Conservation (phyloP, 108 stramenopile genomes). For the Cyclostephanos tholiformis region DNA sequence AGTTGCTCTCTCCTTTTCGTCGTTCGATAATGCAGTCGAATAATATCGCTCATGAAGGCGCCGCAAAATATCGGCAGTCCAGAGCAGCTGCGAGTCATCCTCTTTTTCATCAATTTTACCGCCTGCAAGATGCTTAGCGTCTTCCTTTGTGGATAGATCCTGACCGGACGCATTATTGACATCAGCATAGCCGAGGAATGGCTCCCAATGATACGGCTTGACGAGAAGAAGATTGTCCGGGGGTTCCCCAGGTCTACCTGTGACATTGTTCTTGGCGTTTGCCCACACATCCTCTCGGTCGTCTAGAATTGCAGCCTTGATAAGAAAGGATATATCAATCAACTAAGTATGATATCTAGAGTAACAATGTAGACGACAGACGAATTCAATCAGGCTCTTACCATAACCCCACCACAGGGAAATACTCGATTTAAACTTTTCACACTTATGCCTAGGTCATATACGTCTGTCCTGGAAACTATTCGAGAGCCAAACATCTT, state of each 20-base stretch:
- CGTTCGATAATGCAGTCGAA: constrained; percentile 24
- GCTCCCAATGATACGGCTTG: constrained; percentile 82
- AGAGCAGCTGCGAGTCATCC: constrained; percentile 69
- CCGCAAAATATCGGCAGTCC: constrained; percentile 69
- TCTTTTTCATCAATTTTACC: constrained; percentile 36
- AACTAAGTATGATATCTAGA: background rate
- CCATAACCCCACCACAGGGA: constrained; percentile 85
- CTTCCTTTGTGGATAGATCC: constrained; percentile 57
- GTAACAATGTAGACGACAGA: background rate
- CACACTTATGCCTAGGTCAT: constrained; percentile 83
- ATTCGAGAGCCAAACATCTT: constrained; percentile 86
- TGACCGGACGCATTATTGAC: constrained; percentile 84
- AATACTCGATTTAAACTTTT: constrained; percentile 84
- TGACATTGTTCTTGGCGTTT: constrained; percentile 70
- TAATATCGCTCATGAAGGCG: constrained; percentile 72
- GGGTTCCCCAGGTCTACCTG: constrained; percentile 75
- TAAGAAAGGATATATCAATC: background rate
- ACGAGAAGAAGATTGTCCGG: constrained; percentile 81
- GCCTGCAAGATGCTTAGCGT: constrained; percentile 10
- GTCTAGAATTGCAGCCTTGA: constrained; percentile 75
- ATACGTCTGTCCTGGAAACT: constrained; percentile 83
- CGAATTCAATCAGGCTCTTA: background rate
- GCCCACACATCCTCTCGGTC: constrained; percentile 94
- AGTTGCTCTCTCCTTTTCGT: constrained; percentile 40
- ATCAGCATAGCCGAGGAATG: constrained; percentile 82